Percentiles rank a stretch among this genome's conserved stretches.
Evolutionary conservation across 768 basidiomycete genomes (phyloP).

Genomic region (Suillus weaverae): DNA sequence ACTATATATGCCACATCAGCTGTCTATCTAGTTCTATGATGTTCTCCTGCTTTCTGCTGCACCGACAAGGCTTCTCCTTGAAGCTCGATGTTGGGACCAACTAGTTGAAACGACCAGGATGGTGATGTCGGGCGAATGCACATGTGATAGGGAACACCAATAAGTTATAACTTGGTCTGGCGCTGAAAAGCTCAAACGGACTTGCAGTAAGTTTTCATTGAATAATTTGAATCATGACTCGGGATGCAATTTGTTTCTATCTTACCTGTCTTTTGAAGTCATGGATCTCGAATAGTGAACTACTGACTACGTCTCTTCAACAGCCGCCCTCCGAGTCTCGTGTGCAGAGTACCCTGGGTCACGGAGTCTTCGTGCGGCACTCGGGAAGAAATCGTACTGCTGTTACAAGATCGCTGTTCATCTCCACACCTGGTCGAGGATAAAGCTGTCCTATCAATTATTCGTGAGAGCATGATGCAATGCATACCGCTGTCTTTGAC

Average conservation of each 20-base stretch:
- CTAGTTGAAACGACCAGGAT: neutral
- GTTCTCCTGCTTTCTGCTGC: neutral
- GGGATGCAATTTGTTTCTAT: neutral
- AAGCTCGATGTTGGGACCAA: neutral
- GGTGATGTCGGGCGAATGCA: neutral
- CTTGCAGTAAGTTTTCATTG: neutral
- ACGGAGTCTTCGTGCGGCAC: neutral
- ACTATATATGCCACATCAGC: neutral
- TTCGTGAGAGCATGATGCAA: neutral
- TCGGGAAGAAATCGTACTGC: neutral
- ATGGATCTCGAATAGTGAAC: too few species aligned
- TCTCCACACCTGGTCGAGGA: neutral
- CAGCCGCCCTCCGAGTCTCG: neutral
- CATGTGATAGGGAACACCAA: neutral
- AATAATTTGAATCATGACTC: neutral
- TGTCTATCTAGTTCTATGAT: neutral
- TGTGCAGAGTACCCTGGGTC: neutral
- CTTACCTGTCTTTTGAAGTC: neutral
- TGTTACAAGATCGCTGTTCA: neutral
- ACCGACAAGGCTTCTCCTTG: neutral
- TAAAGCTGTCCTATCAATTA: neutral
- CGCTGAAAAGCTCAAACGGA: neutral
- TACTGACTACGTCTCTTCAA: neutral
- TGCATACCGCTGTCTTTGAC: neutral
- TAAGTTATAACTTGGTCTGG: neutral